Conservation (phyloP, 1,139 yeast species). For the Candida sp. region DNA sequence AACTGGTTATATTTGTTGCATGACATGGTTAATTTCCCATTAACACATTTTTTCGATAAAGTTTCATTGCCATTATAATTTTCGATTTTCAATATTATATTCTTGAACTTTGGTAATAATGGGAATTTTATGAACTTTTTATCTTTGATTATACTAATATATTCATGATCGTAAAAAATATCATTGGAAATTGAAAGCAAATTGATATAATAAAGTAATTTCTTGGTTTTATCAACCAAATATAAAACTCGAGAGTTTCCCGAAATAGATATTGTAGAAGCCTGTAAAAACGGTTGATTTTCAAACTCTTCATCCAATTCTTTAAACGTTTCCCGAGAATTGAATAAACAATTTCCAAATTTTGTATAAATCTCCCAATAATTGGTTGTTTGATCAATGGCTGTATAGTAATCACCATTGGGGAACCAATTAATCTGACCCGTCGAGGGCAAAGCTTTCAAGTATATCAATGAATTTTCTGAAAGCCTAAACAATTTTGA, state of each 20-base stretch:
- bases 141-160: conserved; percentile 22
- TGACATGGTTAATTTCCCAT: conserved; percentile 21
- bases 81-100: conserved; percentile 19
- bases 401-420: conserved; percentile 31
- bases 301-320: conserved; percentile 19
- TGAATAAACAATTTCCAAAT: conserved; percentile 32
- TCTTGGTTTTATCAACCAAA: conserved; percentile 16
- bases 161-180: conserved; percentile 23
- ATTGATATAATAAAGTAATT: conserved; percentile 19
- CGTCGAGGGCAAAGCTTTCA: conserved; percentile 8
- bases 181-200: conserved; percentile 16
- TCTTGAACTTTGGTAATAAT: conserved; percentile 27
- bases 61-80: conserved; percentile 14
- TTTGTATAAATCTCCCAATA: conserved; percentile 34
- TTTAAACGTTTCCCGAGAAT: conserved; percentile 20
- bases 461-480: conserved; percentile 8
- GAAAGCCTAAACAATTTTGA: conserved; percentile 14
- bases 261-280: conserved; percentile 18
- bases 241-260: conserved; percentile 25
- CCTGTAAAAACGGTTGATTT: conserved; percentile 19
- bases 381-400: conserved; percentile 17
- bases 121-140: conserved; percentile 24
- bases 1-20: conserved; percentile 26
- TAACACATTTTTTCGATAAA: conserved; percentile 10
- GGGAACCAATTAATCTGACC: conserved; percentile 27